phyloP scores from a whole-genome alignment of 2,329 filamentous ascomycete genomes.

The Botryosphaeria dothidea region DNA sequence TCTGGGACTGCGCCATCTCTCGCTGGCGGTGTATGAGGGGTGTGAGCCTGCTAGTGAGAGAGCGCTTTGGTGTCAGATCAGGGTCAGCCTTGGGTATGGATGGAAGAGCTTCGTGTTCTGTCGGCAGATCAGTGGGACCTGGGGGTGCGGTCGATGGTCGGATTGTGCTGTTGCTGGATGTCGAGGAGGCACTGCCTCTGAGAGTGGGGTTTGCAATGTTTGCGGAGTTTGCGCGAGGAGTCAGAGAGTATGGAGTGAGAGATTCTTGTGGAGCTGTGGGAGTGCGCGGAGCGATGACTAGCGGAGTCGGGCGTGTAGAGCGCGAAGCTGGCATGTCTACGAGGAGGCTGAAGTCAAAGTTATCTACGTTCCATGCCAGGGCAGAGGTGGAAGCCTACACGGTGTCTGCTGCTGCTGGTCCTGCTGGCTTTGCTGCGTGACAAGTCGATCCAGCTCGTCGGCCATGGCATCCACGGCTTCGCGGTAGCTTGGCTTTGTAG shows the following conservation, averaged over 20 bases:
- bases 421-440: neutral
- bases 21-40: neutral
- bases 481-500: neutral
- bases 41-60: neutral
- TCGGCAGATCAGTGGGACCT: neutral
- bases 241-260: neutral
- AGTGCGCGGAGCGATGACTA: neutral
- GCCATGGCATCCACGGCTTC: neutral
- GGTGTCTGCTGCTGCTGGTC: neutral
- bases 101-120: neutral
- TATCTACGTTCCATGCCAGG: neutral
- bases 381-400: neutral
- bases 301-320: too few species aligned
- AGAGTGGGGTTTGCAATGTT: neutral
- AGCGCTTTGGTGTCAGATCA: neutral
- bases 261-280: neutral
- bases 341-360: neutral
- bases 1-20: neutral
- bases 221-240: neutral
- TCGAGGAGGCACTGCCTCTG: neutral
- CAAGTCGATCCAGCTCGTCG: neutral
- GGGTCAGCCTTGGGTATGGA: neutral
- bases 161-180: neutral
- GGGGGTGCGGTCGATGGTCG: neutral
- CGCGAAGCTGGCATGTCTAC: neutral